Base-by-base conservation (phyloP, 208 protist genomes). In the Trypanosoma caninum region DNA sequence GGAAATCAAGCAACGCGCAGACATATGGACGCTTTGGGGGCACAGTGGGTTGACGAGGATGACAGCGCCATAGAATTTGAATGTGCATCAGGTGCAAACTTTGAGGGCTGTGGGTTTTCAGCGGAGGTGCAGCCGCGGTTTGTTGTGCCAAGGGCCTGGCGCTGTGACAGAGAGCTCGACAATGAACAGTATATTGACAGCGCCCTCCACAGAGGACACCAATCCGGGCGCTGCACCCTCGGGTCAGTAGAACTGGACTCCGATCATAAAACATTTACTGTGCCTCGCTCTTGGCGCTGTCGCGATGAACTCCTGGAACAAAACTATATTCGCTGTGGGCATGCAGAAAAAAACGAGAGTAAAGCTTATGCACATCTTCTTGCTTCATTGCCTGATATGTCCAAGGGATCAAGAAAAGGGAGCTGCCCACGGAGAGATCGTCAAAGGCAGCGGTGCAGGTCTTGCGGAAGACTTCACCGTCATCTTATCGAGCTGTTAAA, bases 401-500 rank as follows among this genome's bases (percentile, higher is more conserved):
- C 48, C 3, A 37, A 25, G 0, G 46, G n/a, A n/a, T n/a, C n/a
- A 64, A 38, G 37, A 44, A 0, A 13, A 56, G 23, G 18, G 23
- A 6, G 30, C 42, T 22, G 28, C 25, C 13, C 9, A 11, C 8
- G 13, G 38, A 37, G 38, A 50, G 33, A 23, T n/a, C 35, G 56
- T 18, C 54, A 48, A 14, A 42, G 28, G 20, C 2, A 37, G 46
- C 57, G 72, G 20, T 77, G 72, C 33, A 55, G 45, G 34, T 77
- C 72, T 10, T 77, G 72, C 35, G 60, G 72, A 41, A 77, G 72
- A 48, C 37, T 72, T 33, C 72, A 77, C 54, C 34, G 72, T 45
- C 22, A 77, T 53, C 31, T 77, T 34, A 51, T 77, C 33, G 72
- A 77, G 52, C 34, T 77, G 20, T 30, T 77, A 27, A 77, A 77